Evolutionary conservation across 768 basidiomycete genomes (phyloP).

Genomic region (Phylloporus rhodoxanthus): DNA sequence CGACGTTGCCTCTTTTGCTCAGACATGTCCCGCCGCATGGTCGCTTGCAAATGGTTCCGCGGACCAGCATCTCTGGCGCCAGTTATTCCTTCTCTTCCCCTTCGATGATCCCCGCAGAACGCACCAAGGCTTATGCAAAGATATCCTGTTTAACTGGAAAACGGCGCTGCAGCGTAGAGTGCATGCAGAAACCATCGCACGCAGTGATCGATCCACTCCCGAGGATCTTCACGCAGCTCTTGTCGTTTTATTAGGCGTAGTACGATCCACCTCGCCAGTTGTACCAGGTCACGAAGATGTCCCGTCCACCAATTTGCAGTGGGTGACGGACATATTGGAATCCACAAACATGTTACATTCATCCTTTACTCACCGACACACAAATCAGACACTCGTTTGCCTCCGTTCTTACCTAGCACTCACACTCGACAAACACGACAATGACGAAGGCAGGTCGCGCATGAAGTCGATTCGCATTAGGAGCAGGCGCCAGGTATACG

Average conservation of each 20-base stretch:
- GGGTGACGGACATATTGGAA: slow-evolving; percentile 39
- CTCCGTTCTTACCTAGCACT: slow-evolving; percentile 47
- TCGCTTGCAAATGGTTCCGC: slow-evolving; percentile 42
- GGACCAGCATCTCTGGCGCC: slow-evolving; percentile 65
- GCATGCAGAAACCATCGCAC: slow-evolving; percentile 34
- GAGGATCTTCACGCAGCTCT: slow-evolving; percentile 33
- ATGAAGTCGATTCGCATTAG: slow-evolving; percentile 35
- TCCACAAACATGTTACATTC: slow-evolving; percentile 34
- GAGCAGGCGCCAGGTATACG: slow-evolving; percentile 54
- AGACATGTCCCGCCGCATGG: slow-evolving; percentile 46
- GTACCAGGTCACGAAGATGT: slow-evolving; percentile 15
- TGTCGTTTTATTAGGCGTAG: slow-evolving; percentile 36
- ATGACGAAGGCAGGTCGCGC: slow-evolving; percentile 19
- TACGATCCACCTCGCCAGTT: slow-evolving; percentile 33
- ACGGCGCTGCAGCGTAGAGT: slow-evolving; percentile 38
- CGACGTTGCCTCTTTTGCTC: slow-evolving; percentile 57
- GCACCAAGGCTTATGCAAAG: slow-evolving; percentile 8
- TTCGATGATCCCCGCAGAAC: slow-evolving; percentile 61
- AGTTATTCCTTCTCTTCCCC: slow-evolving; percentile 49
- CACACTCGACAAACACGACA: slow-evolving; percentile 33
- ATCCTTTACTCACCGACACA: slow-evolving; percentile 23
- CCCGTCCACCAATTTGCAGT: slow-evolving; percentile 39
- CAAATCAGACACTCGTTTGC: slow-evolving; percentile 35
- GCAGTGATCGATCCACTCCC: slow-evolving; percentile 11
- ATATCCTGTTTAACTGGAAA: slow-evolving; percentile 30